Base-by-base conservation (phyloP, 2,329 filamentous ascomycete genomes). In the Trichoderma guizhouense region DNA sequence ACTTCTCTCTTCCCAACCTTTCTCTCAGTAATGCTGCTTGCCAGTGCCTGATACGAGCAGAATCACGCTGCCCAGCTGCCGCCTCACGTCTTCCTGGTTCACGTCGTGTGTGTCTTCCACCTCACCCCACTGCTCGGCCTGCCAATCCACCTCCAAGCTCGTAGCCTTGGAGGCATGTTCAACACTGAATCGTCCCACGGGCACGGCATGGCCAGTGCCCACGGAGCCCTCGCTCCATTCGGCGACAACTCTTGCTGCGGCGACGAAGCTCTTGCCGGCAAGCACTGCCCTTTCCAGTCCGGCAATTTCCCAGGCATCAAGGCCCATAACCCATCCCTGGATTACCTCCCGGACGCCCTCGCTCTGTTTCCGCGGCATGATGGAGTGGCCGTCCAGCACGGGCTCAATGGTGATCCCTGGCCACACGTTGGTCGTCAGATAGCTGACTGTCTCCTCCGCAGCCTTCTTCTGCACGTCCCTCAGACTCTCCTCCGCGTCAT, bases 91-190 rank as follows among this genome's bases (percentile, higher is more conserved):
- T 82, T 97, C 95, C 81, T 91, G 93, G 77, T 97, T 92, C 1
- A 99, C 96, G 84, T 99, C 96, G 82, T 99, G 96, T 32, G 95
- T 97, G 82, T 99, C 95, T 81, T 99, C 96, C 1, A 99, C 96
- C 85, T 97, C 95, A 9, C 96, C 96, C 95, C 96, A 98, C 82
- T 92, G 91, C 32, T 88, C 85, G 1, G 91, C 97, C 87, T 99
- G 96, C 91, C 94, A 98, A 74, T 89, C 87, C 18, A 97, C 93
- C 84, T 99, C 96, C 55, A 97, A 81, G 77, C 89, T 97, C 7
- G 92, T 90, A 15, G 92, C 91, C 77, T 87, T 86, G 0, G 93
- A 91, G 1, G 95, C 95, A 79, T 97, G 90, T 77, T 97, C 92
- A 14, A 97, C 90, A 0, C 93, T 92, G 79, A 97, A 98, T 71